Conservation (phyloP, 345 rosid genomes). For the Gynandropsis gynandra region DNA sequence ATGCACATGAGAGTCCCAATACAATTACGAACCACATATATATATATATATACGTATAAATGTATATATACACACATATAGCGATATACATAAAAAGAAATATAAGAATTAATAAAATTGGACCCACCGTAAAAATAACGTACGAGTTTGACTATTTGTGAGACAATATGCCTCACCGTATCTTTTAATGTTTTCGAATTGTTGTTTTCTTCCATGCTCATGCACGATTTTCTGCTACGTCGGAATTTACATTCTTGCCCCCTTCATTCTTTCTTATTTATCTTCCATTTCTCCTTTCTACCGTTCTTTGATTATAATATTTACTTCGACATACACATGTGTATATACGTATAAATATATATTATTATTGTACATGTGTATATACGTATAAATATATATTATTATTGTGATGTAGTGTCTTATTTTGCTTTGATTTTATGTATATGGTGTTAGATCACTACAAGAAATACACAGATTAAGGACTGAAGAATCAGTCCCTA, state of each 20-base stretch:
- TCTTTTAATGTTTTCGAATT: slow-evolving; percentile 28
- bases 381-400: too few relatives aligned
- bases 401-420: too few relatives aligned
- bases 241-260: slow-evolving; percentile 3
- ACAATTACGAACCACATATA: slow-evolving; percentile 17
- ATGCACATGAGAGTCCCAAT: slow-evolving; percentile 19
- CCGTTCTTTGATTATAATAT: too few relatives aligned
- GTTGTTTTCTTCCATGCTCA: slow-evolving; percentile 29
- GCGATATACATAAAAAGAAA: background rate
- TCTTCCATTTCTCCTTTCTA: too few relatives aligned
- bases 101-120: slow-evolving; percentile 15
- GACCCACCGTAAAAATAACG: background rate
- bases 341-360: too few relatives aligned
- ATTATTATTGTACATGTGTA: too few relatives aligned
- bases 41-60: slow-evolving; percentile 2
- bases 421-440: too few relatives aligned
- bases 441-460: too few relatives aligned
- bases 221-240: slow-evolving; percentile 17
- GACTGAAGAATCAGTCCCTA: too few relatives aligned
- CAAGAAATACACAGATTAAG: too few relatives aligned
- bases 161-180: slow-evolving; percentile 22
- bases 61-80: slow-evolving; percentile 13
- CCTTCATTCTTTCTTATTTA: too few relatives aligned
- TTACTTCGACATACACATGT: too few relatives aligned
- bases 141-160: slow-evolving; percentile 21